Base-by-base conservation (phyloP, 2,329 filamentous ascomycete genomes). In the Pyrenophora graminea region DNA sequence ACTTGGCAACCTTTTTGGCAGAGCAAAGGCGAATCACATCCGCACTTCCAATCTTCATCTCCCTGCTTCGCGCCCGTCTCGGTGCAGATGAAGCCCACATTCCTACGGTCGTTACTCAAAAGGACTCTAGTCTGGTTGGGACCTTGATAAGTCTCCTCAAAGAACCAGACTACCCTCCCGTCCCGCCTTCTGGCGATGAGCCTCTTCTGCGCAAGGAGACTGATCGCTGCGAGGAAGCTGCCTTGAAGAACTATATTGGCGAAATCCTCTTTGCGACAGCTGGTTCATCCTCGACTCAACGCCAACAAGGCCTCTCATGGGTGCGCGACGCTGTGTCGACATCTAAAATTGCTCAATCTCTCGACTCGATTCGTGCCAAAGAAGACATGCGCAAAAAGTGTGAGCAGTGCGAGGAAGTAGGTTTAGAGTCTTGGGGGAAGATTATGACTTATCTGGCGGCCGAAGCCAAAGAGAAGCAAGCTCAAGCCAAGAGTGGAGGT, bases 161-260 rank as follows among this genome's bases (percentile, higher is more conserved):
- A 43, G 84, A 87, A 0, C 74, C 80, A 1, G 71, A 76, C 34
- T 96, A 91, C 67, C 91, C 93, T 0, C 72, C 84, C 0, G 82
- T 89, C 0, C 88, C 87, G 0, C 78, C 83, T 0, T 86, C 89
- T 41, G 92, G 92, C 46, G 83, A 88, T 39, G 75, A 82, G 3
- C 80, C 87, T 0, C 85, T 92, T 0, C 74, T 80, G 49, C 87
- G 90, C 39, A 83, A 82, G 48, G 68, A 84, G 8, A 78, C 81
- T 23, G 85, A 89, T 6, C 81, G 83, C 32, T 97, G 92, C 72
- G 88, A 94, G 59, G 92, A 97, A 73, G 91, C 91, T 2, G 90
- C 85, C 0, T 76, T 97, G 12, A 91, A 91, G 79, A 82, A 91
- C 19, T 94, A 96, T 73, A 93, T 97, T 56, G 93, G 93, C 51